Evolutionary conservation across 305 asterid species (phyloP), one percentile per base, ranked within the genome.

Genomic region (Fraxinus greggii): DNA sequence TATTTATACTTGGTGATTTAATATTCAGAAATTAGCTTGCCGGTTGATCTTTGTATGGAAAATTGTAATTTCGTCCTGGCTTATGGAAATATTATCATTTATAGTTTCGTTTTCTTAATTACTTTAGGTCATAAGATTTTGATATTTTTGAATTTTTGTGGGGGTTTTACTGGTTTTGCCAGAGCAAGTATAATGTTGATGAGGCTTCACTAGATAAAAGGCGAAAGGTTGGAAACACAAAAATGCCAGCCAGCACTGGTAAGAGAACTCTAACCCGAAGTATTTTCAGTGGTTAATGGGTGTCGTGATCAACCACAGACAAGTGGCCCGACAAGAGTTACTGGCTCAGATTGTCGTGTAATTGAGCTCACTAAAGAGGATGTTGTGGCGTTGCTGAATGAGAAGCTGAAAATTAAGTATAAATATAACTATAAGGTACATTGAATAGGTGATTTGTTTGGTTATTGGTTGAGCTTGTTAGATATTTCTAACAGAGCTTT

Each of bases 241-340:
- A 84, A 86, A 90, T 94, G 95, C 91, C 92, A 10, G 89, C 93
- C 24, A 86, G 77, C 56, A 78, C 86, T 19, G 86, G 85, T 78
- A 59, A 90, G n/a, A 87, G 93, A 79, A 48, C 86, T 2, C 86
- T 86, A 40, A 83, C 83, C 32, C 87, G 98, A 72, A 73, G 99
- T 96, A n/a, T 88, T 94, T 82, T 81, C 95, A 4, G 94, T 92
- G 72, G 92, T 95, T 4, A 94, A 94, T 82, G 97, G 93, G 42
- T 86, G 92, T 74, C 98, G 87, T 86, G 97, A 94, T 89, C 92
- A 81, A 86, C 90, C 91, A 54, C 91, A 85, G 0, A 77, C 84
- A 2, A 88, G 89, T 84, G 95, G 91, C 72, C 97, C 94, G 1
- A 90, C 97, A 0, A 93, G 97, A 88, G 88, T 85, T 80, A 75